These are phyloP conservation scores for Fomitopsis schrenkii DNA, from an alignment of 1,284 basidiomycete genomes.

Conservation along the genomic window DNA sequence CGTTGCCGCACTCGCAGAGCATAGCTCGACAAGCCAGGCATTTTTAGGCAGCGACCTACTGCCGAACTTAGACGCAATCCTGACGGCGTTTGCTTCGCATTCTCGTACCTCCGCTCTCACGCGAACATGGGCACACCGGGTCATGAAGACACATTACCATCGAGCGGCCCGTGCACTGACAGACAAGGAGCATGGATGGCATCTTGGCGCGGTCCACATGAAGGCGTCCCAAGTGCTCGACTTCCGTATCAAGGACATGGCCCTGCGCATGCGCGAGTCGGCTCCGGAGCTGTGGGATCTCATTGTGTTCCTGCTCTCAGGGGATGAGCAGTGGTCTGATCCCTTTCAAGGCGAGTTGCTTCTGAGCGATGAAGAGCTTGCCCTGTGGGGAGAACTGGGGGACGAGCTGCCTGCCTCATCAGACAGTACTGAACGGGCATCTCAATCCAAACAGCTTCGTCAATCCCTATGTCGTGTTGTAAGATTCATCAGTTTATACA, in stretches of 20 bases:
- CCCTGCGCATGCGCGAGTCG: not conserved
- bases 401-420: not conserved
- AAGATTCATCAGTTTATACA: no score
- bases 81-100: no score
- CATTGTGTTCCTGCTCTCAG: not conserved
- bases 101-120: no score
- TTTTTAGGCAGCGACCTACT: no score
- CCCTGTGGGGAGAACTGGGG: not conserved
- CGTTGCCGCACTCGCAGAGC: no score
- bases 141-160: no score
- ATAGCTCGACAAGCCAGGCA: no score
- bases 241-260: conserved; percentile 3
- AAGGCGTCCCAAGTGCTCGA: not conserved
- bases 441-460: not conserved
- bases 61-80: no score
- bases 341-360: not conserved
- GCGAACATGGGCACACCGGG: no score
- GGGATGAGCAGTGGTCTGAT: not conserved
- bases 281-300: not conserved
- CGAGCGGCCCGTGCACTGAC: no score
- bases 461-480: not conserved
- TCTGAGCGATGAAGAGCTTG: not conserved
- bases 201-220: no score
- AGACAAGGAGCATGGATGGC: no score
- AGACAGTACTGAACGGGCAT: not conserved